Conservation (phyloP, 345 rosid species). For the Diplotaxis tenuifolia region DNA sequence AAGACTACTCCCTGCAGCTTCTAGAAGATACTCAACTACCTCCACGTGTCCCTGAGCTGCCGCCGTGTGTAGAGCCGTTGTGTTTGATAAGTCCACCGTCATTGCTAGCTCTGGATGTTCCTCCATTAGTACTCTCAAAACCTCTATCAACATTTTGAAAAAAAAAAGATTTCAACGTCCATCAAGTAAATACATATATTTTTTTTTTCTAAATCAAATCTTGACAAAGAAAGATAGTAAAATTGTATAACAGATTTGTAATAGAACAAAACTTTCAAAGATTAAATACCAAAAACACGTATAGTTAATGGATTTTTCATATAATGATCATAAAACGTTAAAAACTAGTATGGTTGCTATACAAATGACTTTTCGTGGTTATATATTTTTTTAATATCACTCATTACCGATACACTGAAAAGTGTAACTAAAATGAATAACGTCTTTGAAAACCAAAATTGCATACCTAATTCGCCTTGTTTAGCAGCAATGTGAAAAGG, state of each 20-base stretch:
- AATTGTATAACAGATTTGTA: not conserved
- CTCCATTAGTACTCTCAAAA: conserved; percentile 64
- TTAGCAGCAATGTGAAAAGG: conserved; percentile 86
- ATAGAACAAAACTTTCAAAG: not conserved
- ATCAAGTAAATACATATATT: not conserved
- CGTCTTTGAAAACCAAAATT: not conserved
- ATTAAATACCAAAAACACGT: not conserved
- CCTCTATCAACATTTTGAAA: conserved; percentile 43
- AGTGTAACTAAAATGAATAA: not conserved
- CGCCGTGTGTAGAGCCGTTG: conserved; percentile 87
- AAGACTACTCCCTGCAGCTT: conserved; percentile 65
- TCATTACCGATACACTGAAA: not conserved
- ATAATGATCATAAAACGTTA: not conserved
- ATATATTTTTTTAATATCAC: not conserved
- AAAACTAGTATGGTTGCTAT: not conserved
- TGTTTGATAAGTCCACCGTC: conserved; percentile 88
- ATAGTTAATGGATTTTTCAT: not conserved
- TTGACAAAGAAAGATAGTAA: not conserved
- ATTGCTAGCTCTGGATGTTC: conserved; percentile 85
- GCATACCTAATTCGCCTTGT: conserved; percentile 74
- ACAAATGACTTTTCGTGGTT: not conserved
- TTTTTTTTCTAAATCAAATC: not conserved
- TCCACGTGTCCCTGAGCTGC: conserved; percentile 88
- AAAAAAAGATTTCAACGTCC: not conserved
- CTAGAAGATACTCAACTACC: conserved; percentile 61